These are phyloP conservation scores for Sclerotinia minor DNA, from an alignment of 2,329 filamentous ascomycete species.

Conservation along the genomic window DNA sequence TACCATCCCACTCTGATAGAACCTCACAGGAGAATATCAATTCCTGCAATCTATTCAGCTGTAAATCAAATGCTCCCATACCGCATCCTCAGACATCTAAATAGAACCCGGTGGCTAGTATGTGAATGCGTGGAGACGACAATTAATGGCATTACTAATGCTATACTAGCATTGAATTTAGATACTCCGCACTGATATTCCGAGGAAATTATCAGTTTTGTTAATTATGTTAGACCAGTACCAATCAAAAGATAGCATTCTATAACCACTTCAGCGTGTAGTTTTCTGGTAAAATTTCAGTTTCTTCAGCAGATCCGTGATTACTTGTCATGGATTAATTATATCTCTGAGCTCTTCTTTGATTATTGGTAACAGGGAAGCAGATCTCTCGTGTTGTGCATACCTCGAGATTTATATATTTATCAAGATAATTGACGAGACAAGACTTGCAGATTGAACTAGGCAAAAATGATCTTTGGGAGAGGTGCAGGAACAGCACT, in stretches of 20 bases:
- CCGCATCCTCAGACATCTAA: not conserved
- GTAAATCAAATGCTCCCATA: not conserved
- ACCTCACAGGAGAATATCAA: too few species aligned
- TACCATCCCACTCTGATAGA: too few species aligned
- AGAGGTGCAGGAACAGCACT: not conserved
- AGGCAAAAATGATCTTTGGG: rapidly evolving
- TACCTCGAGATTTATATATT: too few species aligned
- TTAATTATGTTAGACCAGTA: not conserved
- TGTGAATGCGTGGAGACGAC: too few species aligned
- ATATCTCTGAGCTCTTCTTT: too few species aligned
- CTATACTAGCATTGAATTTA: not conserved
- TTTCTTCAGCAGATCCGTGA: not conserved
- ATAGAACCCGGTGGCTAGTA: not conserved
- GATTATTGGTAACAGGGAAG: too few species aligned
- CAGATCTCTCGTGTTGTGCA: not conserved
- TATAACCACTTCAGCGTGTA: not conserved
- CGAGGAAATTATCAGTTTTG: not conserved
- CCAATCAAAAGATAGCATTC: not conserved
- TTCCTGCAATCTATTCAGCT: not conserved
- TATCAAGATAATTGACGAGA: too few species aligned
- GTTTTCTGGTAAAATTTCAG: too few species aligned
- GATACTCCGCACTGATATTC: too few species aligned
- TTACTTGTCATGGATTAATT: too few species aligned
- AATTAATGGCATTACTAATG: too few species aligned
- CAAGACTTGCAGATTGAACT: too few species aligned